Evolutionary conservation across 257 asterid species (phyloP).

Genomic region (Fraxinus excelsior): DNA sequence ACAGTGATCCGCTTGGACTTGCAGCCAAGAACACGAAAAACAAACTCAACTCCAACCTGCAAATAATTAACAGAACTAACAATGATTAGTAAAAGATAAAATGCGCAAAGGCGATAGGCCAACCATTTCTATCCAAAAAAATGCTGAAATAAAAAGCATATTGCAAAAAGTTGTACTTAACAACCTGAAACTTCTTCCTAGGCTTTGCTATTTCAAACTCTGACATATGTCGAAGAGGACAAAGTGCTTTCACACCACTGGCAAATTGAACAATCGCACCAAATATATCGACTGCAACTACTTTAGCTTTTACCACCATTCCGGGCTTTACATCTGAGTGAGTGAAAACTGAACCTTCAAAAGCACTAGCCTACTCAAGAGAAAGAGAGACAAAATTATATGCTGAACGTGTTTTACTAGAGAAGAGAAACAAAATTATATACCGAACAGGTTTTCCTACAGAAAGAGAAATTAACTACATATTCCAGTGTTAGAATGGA

Average conservation of each 20-base stretch:
- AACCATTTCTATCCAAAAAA: slow-evolving; percentile 15
- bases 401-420: not conserved
- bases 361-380: slow-evolving; percentile 75
- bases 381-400: slow-evolving; percentile 19
- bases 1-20: slow-evolving; percentile 97
- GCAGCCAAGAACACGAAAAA: slow-evolving; percentile 95
- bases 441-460: not conserved
- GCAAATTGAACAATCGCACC: slow-evolving; percentile 93
- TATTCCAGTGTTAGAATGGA: not conserved
- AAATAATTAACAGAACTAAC: slow-evolving; percentile 31
- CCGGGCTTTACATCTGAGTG: slow-evolving; percentile 98
- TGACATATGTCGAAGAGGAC: slow-evolving; percentile 99
- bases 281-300: slow-evolving; percentile 67
- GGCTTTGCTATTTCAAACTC: slow-evolving; percentile 94
- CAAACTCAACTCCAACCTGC: slow-evolving; percentile 83
- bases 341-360: slow-evolving; percentile 89
- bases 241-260: slow-evolving; percentile 93
- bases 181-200: slow-evolving; percentile 93
- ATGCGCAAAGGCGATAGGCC: not conserved
- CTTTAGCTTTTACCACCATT: slow-evolving; percentile 95
- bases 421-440: slow-evolving; percentile 11
- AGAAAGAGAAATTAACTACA: slow-evolving; percentile 8
- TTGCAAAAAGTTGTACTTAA: slow-evolving; percentile 23
- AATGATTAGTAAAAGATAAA: slow-evolving; percentile 7
- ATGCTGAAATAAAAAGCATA: slow-evolving; percentile 14